These are phyloP conservation scores for Lentinus brumalis DNA, from an alignment of 768 basidiomycete genomes.

Conservation along the genomic window DNA sequence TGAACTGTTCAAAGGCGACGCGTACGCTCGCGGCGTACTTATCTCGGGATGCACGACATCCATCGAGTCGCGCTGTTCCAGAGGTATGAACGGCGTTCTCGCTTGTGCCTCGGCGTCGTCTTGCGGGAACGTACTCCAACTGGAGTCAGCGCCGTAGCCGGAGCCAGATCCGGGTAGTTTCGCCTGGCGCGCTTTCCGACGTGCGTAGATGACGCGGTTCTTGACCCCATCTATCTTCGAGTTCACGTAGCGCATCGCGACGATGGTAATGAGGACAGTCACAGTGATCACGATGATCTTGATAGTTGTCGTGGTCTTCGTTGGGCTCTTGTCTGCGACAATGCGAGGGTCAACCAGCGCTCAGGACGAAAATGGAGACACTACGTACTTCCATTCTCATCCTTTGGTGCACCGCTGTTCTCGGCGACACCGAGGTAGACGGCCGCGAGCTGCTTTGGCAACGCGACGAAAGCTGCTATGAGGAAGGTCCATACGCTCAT, in stretches of 20 bases:
- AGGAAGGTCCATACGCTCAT: constrained; percentile 77
- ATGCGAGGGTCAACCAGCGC: no score
- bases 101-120: no score
- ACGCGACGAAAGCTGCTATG: constrained; percentile 73
- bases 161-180: no score
- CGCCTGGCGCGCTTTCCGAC: constrained; percentile 45
- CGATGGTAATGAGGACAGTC: constrained; percentile 69
- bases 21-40: no score
- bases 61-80: no score
- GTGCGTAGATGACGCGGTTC: constrained; percentile 59
- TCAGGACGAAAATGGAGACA: not conserved
- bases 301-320: constrained; percentile 51
- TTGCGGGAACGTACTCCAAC: no score
- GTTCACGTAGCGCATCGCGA: constrained; percentile 84
- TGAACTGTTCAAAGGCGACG: no score
- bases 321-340: constrained; percentile 6
- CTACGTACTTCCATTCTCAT: not conserved
- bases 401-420: constrained; percentile 36
- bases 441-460: constrained; percentile 89
- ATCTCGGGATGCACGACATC: no score
- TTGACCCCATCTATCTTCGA: constrained; percentile 66
- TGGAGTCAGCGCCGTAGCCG: no score
- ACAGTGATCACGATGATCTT: constrained; percentile 75
- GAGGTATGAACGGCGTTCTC: no score
- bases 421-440: constrained; percentile 82